Evolutionary conservation across 352 stramenopile genomes (phyloP).

Genomic region (Aphanomyces euteiches): DNA sequence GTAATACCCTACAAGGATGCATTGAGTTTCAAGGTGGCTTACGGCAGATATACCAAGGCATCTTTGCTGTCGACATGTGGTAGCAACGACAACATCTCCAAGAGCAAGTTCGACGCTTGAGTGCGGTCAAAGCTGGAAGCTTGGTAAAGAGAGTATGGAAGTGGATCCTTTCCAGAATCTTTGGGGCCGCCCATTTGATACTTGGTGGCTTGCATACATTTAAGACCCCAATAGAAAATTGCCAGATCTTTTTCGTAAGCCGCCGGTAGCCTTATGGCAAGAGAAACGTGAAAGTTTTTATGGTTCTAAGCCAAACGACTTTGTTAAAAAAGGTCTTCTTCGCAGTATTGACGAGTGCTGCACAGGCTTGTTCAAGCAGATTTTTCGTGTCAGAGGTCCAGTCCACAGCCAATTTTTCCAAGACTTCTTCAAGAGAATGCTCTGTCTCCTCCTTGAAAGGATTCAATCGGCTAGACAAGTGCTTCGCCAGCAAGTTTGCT

Average conservation of each 20-base stretch:
- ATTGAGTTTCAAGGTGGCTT: not conserved
- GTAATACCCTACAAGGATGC: not conserved
- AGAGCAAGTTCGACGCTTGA: not conserved
- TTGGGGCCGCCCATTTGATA: no score
- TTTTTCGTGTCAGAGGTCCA: conserved; percentile 1
- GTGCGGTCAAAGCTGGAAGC: not conserved
- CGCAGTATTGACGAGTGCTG: not conserved
- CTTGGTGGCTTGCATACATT: no score
- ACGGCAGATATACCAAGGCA: not conserved
- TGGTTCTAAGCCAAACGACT: no score
- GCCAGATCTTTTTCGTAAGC: no score
- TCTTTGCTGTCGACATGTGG: conserved; percentile 7
- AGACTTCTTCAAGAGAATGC: not conserved
- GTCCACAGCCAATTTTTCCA: not conserved
- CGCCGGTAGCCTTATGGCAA: no score
- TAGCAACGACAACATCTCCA: conserved; percentile 11
- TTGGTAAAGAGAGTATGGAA: no score
- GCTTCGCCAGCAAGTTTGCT: not conserved
- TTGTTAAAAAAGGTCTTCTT: not conserved
- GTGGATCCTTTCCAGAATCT: no score
- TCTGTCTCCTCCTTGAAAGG: not conserved
- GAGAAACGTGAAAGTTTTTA: no score
- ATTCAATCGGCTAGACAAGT: not conserved
- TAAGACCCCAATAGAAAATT: no score
- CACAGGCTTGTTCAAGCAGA: not conserved